Conservation (phyloP, 257 asterid genomes). For the Penstemon barbatus region DNA sequence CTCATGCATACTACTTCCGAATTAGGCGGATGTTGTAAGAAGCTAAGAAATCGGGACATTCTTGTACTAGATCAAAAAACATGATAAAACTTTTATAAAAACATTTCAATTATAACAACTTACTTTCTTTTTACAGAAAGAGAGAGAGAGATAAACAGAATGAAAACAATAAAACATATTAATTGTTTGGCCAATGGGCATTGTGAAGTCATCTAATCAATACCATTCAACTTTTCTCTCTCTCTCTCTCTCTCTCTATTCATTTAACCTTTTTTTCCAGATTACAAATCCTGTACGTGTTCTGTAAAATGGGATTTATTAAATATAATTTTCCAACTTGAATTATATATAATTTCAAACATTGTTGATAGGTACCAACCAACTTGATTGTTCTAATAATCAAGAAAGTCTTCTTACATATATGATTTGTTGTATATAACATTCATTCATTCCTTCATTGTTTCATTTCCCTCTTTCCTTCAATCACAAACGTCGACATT, state of each 20-base stretch:
- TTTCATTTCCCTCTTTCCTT: background rate
- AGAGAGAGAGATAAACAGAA: conserved; percentile 9
- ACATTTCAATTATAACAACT: background rate
- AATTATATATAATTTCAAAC: conserved; percentile 1
- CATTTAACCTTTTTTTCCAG: background rate
- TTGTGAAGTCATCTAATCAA: background rate
- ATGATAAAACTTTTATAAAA: conserved; percentile 13
- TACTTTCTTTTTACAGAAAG: background rate
- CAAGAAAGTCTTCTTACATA: background rate
- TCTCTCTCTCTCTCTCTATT: background rate
- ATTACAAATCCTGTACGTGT: background rate
- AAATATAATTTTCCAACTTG: conserved; percentile 1
- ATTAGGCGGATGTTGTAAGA: conserved; percentile 24
- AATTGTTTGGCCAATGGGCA: conserved; percentile 17
- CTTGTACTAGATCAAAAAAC: background rate
- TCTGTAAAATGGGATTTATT: conserved; percentile 7
- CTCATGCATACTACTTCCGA: conserved; percentile 13
- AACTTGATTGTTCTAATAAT: conserved; percentile 6
- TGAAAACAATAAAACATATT: conserved; percentile 12
- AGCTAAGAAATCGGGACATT: conserved; percentile 5
- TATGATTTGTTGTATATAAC: background rate
- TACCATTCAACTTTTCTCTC: background rate
- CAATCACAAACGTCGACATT: background rate
- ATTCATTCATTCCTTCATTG: conserved; percentile 15
- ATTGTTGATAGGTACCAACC: conserved; percentile 16